phyloP scores from a whole-genome alignment of 106 monocot genomes.

The Chionographis japonica region DNA sequence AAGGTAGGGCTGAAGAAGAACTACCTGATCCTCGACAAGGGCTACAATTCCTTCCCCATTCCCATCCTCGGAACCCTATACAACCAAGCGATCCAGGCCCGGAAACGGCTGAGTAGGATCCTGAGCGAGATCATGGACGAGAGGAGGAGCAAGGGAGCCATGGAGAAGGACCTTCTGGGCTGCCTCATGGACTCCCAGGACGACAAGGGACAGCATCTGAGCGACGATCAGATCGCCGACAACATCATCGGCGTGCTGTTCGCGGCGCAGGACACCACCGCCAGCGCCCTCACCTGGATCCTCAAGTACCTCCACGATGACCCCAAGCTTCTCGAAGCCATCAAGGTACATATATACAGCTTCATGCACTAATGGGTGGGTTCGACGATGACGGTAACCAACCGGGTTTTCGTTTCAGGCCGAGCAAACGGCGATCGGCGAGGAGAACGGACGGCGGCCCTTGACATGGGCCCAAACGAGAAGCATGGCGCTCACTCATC shows the following conservation, averaged over 20 bases:
- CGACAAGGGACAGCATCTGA: slow-evolving; percentile 27
- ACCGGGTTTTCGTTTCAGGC: slow-evolving; percentile 25
- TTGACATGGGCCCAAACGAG: slow-evolving; percentile 81
- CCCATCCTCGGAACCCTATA: slow-evolving; percentile 56
- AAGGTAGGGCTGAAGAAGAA: slow-evolving; percentile 61
- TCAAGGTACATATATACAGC: slow-evolving; percentile 34
- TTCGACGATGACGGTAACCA: not conserved
- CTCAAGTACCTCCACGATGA: slow-evolving; percentile 78
- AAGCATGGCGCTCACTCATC: slow-evolving; percentile 68
- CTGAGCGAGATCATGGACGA: slow-evolving; percentile 52
- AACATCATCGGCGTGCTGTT: slow-evolving; percentile 84
- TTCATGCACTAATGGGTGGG: not conserved
- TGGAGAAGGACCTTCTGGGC: slow-evolving; percentile 47
- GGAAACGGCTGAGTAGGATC: slow-evolving; percentile 46
- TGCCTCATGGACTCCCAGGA: slow-evolving; percentile 40
- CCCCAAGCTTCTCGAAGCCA: slow-evolving; percentile 54
- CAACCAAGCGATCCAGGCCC: slow-evolving; percentile 58
- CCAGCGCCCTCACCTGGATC: slow-evolving; percentile 84
- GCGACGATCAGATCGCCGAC: slow-evolving; percentile 75
- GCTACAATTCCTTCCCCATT: slow-evolving; percentile 80
- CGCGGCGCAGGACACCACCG: slow-evolving; percentile 90
- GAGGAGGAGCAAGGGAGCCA: slow-evolving; percentile 43
- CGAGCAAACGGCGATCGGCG: slow-evolving; percentile 60
- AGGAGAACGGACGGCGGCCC: slow-evolving; percentile 32
- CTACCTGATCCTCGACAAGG: slow-evolving; percentile 71